Percentiles rank a stretch among this genome's conserved stretches.
Conservation (phyloP, 768 basidiomycete species). For the Epithele typhae region DNA sequence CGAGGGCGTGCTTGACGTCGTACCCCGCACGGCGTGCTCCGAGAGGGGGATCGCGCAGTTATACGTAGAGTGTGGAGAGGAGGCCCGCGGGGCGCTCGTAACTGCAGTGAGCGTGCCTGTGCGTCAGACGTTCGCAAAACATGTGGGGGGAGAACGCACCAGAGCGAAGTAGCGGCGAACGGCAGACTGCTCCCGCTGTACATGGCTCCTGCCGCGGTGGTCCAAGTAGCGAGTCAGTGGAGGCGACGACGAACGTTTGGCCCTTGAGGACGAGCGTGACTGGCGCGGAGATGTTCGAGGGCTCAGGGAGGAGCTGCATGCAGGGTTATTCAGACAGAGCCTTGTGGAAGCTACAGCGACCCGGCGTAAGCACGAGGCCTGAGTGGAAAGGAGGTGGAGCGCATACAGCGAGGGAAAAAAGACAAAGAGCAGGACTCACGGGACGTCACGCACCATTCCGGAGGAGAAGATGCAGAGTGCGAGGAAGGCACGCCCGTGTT, state of each 20-base stretch:
- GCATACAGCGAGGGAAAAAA: neutral
- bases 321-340: slow-evolving; percentile 78
- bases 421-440: slow-evolving; percentile 53
- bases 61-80: slow-evolving; percentile 74
- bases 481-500: slow-evolving; percentile 91
- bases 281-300: slow-evolving; percentile 57
- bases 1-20: too few species aligned
- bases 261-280: slow-evolving; percentile 62
- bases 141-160: slow-evolving; percentile 43
- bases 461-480: slow-evolving; percentile 79
- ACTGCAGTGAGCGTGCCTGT: slow-evolving; percentile 42
- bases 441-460: slow-evolving; percentile 79
- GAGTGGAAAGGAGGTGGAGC: too few species aligned
- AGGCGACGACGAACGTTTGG: slow-evolving; percentile 81
- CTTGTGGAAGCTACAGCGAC: slow-evolving; percentile 27
- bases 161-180: slow-evolving; percentile 82
- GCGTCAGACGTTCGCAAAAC: neutral
- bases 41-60: slow-evolving; percentile 83
- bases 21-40: too few species aligned
- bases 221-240: slow-evolving; percentile 89
- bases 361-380: too few species aligned
- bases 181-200: slow-evolving; percentile 93
- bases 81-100: slow-evolving; percentile 84
- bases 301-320: slow-evolving; percentile 58
- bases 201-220: slow-evolving; percentile 92